phyloP scores from a whole-genome alignment of 352 stramenopile species.

The Phytophthora constricta region DNA sequence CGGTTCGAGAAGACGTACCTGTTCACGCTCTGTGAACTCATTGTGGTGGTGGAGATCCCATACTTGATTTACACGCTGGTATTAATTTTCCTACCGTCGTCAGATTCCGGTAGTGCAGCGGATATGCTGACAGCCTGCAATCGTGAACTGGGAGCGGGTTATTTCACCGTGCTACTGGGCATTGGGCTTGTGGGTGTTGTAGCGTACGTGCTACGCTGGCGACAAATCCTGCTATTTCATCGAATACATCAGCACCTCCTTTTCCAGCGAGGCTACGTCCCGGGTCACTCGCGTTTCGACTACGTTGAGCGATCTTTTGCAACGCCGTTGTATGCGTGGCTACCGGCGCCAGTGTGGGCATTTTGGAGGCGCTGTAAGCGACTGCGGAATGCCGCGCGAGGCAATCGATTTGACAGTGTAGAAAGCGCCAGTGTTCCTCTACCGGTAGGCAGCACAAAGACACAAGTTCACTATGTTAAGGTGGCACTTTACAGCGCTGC shows the following conservation, averaged over 20 bases:
- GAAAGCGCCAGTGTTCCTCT: constrained; percentile 1
- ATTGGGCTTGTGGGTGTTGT: constrained; percentile 58
- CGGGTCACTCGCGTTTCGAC: constrained; percentile 67
- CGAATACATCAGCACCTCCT: constrained; percentile 80
- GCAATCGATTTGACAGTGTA: constrained; percentile 14
- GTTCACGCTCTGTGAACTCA: constrained; percentile 75
- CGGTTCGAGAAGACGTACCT: constrained; percentile 75
- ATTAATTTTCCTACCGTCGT: constrained; percentile 49
- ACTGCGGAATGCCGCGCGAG: constrained; percentile 13
- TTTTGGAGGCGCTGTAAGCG: constrained; percentile 30
- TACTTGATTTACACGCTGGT: constrained; percentile 69
- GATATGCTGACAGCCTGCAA: constrained; percentile 42
- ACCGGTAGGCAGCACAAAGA: constrained; percentile 24
- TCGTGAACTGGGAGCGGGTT: constrained; percentile 30
- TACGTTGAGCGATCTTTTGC: constrained; percentile 65
- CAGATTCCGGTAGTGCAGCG: constrained; percentile 42
- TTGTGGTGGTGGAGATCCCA: constrained; percentile 80
- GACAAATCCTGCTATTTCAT: constrained; percentile 85
- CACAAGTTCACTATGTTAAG: constrained; percentile 59
- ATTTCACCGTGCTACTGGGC: constrained; percentile 51
- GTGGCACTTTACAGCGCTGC: constrained; percentile 64
- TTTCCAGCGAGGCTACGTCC: constrained; percentile 69
- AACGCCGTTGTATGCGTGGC: constrained; percentile 50
- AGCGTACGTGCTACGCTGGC: constrained; percentile 71
- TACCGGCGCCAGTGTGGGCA: constrained; percentile 32